Conservation (phyloP, 2,329 filamentous ascomycete species). For the Coleophoma cylindrospora region DNA sequence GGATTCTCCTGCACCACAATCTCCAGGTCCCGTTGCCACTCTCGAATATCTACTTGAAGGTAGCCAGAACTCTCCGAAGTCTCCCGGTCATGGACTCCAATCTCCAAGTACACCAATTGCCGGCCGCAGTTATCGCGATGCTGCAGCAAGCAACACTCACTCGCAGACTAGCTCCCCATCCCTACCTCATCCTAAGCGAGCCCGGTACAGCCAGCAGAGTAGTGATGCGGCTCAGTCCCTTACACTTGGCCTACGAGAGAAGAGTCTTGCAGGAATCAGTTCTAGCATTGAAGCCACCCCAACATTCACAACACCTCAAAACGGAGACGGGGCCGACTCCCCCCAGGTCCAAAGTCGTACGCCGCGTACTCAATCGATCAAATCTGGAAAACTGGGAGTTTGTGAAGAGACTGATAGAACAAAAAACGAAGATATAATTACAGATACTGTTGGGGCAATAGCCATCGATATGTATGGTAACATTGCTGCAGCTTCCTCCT, state of each 20-base stretch:
- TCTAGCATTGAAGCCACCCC: background rate
- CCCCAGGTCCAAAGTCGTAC: too few relatives aligned
- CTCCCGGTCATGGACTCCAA: background rate
- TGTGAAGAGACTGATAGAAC: constrained; percentile 6
- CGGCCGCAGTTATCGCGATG: background rate
- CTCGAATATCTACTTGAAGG: constrained; percentile 1
- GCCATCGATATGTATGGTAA: constrained; percentile 81
- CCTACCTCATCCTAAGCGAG: constrained; percentile 20
- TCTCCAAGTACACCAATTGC: background rate
- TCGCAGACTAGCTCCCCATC: constrained; percentile 5
- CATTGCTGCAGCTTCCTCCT: constrained; percentile 93
- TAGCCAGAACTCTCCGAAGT: constrained; percentile 7
- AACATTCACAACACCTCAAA: background rate
- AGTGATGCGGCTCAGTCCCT: constrained; percentile 19
- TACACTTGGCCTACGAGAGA: constrained; percentile 17
- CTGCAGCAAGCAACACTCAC: background rate
- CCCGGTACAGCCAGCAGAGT: constrained; percentile 17
- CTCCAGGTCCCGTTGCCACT: constrained; percentile 10
- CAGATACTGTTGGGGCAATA: constrained; percentile 93
- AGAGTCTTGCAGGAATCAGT: constrained; percentile 7
- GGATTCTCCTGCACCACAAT: constrained; percentile 41
- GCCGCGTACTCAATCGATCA: too few relatives aligned
- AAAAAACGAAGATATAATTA: constrained; percentile 59
- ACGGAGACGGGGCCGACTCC: background rate
- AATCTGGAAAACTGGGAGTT: too few relatives aligned